These are phyloP conservation scores for Marasmius tenuissimus DNA, from an alignment of 1,284 basidiomycete species.

Conservation along the genomic window DNA sequence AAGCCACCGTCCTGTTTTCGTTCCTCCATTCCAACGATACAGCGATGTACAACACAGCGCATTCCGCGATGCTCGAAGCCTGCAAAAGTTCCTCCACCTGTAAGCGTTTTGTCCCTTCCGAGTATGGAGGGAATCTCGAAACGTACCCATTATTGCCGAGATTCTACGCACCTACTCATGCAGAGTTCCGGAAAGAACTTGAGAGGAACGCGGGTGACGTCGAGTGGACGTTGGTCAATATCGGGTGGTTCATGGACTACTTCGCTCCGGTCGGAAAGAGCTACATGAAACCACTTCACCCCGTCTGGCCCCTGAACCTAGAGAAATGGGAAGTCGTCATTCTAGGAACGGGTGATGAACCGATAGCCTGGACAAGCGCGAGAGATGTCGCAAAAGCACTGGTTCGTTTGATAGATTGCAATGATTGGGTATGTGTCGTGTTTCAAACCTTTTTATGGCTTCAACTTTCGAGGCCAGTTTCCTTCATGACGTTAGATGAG, in stretches of 20 bases:
- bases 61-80: slow-evolving; percentile 8
- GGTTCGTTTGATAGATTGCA: slow-evolving; percentile 5
- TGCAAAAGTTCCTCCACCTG: neutral
- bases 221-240: slow-evolving; percentile 7
- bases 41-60: neutral
- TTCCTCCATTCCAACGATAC: slow-evolving; percentile 6
- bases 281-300: slow-evolving; percentile 6
- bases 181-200: slow-evolving; percentile 4
- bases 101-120: slow-evolving; percentile 10
- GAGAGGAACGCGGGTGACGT: neutral
- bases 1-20: slow-evolving; percentile 3
- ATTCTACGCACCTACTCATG: slow-evolving; percentile 9
- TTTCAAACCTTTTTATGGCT: too few species aligned
- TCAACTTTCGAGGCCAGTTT: neutral
- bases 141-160: slow-evolving; percentile 6
- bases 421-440: neutral
- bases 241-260: slow-evolving; percentile 12
- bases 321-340: slow-evolving; percentile 5
- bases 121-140: slow-evolving; percentile 10
- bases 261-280: slow-evolving; percentile 5
- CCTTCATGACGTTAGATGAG: too few species aligned
- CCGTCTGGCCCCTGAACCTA: slow-evolving; percentile 11
- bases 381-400: slow-evolving; percentile 5
- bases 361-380: slow-evolving; percentile 5
- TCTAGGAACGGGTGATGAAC: slow-evolving; percentile 8